Conservation (phyloP, 2,329 filamentous ascomycete genomes). For the Tolypocladium pustulatum region DNA sequence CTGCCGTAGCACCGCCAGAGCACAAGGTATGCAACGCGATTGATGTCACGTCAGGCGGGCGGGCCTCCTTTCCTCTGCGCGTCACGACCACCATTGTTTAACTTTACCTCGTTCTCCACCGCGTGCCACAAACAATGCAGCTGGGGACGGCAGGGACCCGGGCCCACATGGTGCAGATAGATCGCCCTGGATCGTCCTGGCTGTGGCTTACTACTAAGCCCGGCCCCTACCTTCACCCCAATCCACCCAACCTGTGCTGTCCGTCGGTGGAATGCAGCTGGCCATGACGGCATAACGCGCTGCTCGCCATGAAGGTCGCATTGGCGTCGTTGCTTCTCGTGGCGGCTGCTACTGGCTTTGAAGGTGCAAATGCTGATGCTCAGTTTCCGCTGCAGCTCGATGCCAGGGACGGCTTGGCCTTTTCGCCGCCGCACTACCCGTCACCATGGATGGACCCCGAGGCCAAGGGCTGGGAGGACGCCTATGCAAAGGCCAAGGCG, state of each 20-base stretch:
- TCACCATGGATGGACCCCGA: conserved; percentile 76
- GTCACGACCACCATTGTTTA: neutral
- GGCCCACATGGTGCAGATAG: neutral
- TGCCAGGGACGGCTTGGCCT: conserved; percentile 16
- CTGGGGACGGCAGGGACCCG: neutral
- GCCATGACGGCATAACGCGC: neutral
- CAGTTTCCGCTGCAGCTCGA: conserved; percentile 10
- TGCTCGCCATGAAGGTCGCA: neutral
- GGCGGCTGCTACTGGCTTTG: conserved; percentile 1
- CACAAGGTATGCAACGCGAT: conserved; percentile 1
- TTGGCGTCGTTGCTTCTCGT: conserved; percentile 2
- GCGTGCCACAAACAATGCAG: neutral
- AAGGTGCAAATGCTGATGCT: conserved; percentile 10
- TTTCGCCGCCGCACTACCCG: conserved; percentile 60
- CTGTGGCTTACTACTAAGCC: neutral
- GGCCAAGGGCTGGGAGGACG: conserved; percentile 62
- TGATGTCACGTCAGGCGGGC: neutral
- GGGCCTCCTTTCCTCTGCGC: neutral
- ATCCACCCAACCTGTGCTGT: neutral
- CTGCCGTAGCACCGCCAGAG: conserved; percentile 4
- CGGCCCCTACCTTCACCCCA: neutral
- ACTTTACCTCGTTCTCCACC: neutral
- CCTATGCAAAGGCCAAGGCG: conserved; percentile 62
- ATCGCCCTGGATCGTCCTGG: neutral
- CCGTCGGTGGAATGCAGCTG: neutral